A percentile compares a stretch with the other conserved stretches of the same genome.
phyloP scores from a whole-genome alignment of 192 early-diverging fungal species.

The Backusella luteola region DNA sequence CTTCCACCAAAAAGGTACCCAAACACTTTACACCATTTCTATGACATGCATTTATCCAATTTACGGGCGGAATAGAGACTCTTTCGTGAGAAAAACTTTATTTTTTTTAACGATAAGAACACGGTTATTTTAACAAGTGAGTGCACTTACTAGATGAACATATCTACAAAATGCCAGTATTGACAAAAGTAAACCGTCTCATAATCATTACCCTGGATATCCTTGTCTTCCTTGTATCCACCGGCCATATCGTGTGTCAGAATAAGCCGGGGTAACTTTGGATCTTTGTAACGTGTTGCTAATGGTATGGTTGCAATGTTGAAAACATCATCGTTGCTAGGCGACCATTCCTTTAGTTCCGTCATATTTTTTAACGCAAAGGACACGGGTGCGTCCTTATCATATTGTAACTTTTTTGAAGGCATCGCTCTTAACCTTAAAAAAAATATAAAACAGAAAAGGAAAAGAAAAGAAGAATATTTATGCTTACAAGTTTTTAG shows the following conservation, averaged over 20 bases:
- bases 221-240: constrained; percentile 55
- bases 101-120: too few species aligned
- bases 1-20: constrained; percentile 65
- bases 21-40: constrained; percentile 56
- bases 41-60: constrained; percentile 65
- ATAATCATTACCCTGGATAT: constrained; percentile 45
- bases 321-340: constrained; percentile 1
- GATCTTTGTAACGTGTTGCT: background rate
- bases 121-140: too few species aligned
- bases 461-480: background rate
- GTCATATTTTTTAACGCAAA: constrained; percentile 12
- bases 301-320: constrained; percentile 14
- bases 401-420: background rate
- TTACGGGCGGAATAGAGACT: constrained; percentile 56
- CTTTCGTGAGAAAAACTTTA: constrained; percentile 56
- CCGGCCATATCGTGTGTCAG: constrained; percentile 67
- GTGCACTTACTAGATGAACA: constrained; percentile 56
- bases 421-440: constrained; percentile 10
- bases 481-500: too few species aligned
- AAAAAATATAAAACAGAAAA: background rate
- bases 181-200: constrained; percentile 50
- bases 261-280: constrained; percentile 28
- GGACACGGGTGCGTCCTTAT: constrained; percentile 10
- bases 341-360: constrained; percentile 21
- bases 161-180: constrained; percentile 62